phyloP scores from a whole-genome alignment of 164 flowering plant species.

The Protea cynaroides region DNA sequence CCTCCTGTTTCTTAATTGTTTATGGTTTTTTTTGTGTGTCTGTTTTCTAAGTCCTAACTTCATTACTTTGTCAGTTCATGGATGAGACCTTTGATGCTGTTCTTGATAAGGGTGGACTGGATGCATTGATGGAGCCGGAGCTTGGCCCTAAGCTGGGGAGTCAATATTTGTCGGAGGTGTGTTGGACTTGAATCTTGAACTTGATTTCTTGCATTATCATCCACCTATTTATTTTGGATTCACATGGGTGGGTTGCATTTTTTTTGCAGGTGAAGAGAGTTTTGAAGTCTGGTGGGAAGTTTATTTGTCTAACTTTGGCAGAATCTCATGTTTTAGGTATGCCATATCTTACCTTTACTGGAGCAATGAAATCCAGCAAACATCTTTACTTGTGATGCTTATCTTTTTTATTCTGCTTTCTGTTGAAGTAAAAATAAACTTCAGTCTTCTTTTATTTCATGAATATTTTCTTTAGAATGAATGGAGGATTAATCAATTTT shows the following conservation, averaged over 20 bases:
- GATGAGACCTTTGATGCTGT: slow-evolving; percentile 64
- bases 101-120: slow-evolving; percentile 93
- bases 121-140: slow-evolving; percentile 97
- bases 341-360: slow-evolving; percentile 4
- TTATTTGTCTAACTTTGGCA: slow-evolving; percentile 78
- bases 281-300: slow-evolving; percentile 59
- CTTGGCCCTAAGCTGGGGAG: slow-evolving; percentile 70
- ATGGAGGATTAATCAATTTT: background rate
- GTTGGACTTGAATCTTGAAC: slow-evolving; percentile 14
- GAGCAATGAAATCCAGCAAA: background rate
- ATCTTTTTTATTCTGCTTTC: background rate
- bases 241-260: slow-evolving; percentile 3
- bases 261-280: slow-evolving; percentile 73
- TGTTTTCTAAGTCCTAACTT: slow-evolving; percentile 1
- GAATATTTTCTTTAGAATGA: background rate
- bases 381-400: background rate
- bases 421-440: background rate
- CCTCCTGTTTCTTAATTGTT: background rate
- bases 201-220: slow-evolving; percentile 12
- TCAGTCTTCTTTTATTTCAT: background rate
- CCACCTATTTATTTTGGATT: slow-evolving; percentile 9
- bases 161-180: slow-evolving; percentile 80
- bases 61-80: slow-evolving; percentile 41
- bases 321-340: slow-evolving; percentile 94
- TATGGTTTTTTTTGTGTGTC: background rate